Evolutionary conservation across 2,329 filamentous ascomycete species (phyloP).

Genomic region (Thelonectria discophora): DNA sequence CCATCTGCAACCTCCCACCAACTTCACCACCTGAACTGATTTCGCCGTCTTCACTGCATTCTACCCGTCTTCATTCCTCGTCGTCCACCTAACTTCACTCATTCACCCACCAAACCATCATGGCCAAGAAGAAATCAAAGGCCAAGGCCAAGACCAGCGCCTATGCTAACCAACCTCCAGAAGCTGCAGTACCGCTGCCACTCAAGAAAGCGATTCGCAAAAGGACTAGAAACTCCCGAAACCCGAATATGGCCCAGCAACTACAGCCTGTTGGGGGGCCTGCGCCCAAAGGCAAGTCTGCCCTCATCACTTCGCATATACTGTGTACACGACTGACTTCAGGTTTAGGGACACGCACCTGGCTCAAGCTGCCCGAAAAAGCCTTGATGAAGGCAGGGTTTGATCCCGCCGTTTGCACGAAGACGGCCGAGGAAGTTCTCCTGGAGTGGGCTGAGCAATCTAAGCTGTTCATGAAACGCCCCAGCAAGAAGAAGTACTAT

Average conservation of each 20-base stretch:
- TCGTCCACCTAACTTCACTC: too few relatives aligned
- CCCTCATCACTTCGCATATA: too few relatives aligned
- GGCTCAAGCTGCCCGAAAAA: conserved; percentile 3
- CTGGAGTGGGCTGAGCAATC: neutral
- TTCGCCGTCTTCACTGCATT: too few relatives aligned
- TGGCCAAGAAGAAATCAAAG: conserved; percentile 1
- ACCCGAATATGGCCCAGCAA: neutral
- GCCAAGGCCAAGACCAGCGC: conserved; percentile 1
- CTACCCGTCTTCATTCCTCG: too few relatives aligned
- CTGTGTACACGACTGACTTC: neutral
- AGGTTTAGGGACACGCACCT: neutral
- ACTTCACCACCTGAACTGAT: too few relatives aligned
- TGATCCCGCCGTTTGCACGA: neutral
- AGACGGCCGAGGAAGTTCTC: neutral
- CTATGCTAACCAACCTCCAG: too few relatives aligned
- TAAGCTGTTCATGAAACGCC: conserved; percentile 8
- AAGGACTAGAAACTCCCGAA: neutral
- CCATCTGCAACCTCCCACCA: too few relatives aligned
- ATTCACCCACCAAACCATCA: neutral
- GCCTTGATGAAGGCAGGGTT: neutral
- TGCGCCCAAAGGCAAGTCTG: too few relatives aligned
- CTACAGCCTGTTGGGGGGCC: neutral
- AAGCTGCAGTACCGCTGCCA: neutral
- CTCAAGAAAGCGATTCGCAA: neutral
- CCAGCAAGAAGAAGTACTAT: neutral